Evolutionary conservation across 1,284 basidiomycete species (phyloP).

Genomic region (Fomitopsis schrenkii): DNA sequence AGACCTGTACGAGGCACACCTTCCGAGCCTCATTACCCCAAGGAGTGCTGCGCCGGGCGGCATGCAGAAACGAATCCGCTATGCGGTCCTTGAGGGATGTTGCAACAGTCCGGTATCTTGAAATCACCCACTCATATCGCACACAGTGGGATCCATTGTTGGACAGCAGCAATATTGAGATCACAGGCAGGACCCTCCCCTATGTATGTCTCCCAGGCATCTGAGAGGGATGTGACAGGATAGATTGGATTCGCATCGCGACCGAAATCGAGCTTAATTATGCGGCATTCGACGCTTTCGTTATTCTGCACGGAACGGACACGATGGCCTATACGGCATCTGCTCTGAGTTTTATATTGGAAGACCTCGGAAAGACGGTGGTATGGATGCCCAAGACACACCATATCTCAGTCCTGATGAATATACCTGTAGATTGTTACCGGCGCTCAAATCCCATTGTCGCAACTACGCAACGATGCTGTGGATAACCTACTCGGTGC

Average conservation of each 20-base stretch:
- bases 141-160: constrained; percentile 79
- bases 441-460: constrained; percentile 90
- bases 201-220: neutral
- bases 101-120: neutral
- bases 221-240: constrained; percentile 9
- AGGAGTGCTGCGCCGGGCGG: constrained; percentile 59
- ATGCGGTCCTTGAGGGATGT: constrained; percentile 73
- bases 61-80: constrained; percentile 68
- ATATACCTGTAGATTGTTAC: constrained; percentile 65
- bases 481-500: constrained; percentile 88
- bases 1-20: constrained; percentile 60
- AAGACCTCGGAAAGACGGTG: constrained; percentile 88
- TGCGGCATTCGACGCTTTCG: constrained; percentile 79
- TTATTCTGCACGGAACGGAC: constrained; percentile 90
- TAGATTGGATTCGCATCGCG: constrained; percentile 88
- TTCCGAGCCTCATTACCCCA: constrained; percentile 77
- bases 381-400: constrained; percentile 30
- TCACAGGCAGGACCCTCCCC: constrained; percentile 44
- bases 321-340: constrained; percentile 90
- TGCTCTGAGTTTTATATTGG: constrained; percentile 84
- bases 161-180: constrained; percentile 86
- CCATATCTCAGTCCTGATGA: neutral
- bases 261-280: constrained; percentile 92
- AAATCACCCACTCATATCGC: neutral
- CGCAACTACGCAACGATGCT: constrained; percentile 85